Conservation (phyloP, 306 rosid genomes). For the Glycyrrhiza uralensis region DNA sequence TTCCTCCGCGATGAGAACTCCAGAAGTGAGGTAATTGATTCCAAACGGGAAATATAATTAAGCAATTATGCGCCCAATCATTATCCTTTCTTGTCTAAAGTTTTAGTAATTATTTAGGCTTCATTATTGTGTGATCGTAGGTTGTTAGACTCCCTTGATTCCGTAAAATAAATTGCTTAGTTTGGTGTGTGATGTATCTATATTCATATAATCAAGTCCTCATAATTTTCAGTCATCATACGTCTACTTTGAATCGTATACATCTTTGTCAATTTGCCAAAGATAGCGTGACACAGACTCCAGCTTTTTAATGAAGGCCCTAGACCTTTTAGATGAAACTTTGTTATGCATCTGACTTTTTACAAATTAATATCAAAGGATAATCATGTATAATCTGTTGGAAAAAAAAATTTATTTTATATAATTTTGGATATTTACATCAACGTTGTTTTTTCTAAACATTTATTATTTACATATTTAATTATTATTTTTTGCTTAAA, state of each 20-base stretch:
- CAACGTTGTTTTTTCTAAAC: not conserved
- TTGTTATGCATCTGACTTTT: conserved; percentile 13
- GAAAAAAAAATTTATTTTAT: not conserved
- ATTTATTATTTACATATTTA: too few species aligned
- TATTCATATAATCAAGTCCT: conserved; percentile 16
- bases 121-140: conserved; percentile 29
- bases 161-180: conserved; percentile 13
- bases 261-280: conserved; percentile 24
- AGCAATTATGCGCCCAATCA: conserved; percentile 21
- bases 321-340: not conserved
- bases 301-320: conserved; percentile 7
- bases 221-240: not conserved
- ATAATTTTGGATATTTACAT: not conserved
- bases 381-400: not conserved
- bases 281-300: not conserved
- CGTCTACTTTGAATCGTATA: conserved; percentile 12
- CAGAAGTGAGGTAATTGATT: conserved; percentile 65
- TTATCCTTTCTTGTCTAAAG: not conserved
- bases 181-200: not conserved
- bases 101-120: too few species aligned
- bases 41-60: too few species aligned
- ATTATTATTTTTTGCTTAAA: too few species aligned
- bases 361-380: not conserved
- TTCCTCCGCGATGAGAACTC: conserved; percentile 94
- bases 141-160: conserved; percentile 17